Conservation (phyloP, 495 filamentous ascomycete genomes). For the Aspergillus incahuasiensis region DNA sequence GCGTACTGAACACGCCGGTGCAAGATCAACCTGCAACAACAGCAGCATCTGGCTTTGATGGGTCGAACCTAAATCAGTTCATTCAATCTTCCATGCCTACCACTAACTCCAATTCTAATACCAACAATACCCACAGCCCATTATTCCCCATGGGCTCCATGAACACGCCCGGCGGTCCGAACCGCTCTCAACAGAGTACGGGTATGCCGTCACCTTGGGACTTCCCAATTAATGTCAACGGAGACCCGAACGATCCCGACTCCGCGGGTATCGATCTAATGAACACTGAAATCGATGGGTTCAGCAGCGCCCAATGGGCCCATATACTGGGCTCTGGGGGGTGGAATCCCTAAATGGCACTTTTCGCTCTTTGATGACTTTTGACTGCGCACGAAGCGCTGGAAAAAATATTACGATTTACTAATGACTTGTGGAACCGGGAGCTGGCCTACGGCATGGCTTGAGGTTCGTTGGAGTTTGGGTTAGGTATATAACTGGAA, state of each 20-base stretch:
- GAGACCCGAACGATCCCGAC: conserved; percentile 14
- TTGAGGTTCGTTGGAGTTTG: background rate
- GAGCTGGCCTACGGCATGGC: background rate
- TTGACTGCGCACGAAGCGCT: background rate
- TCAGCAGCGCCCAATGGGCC: conserved; percentile 36
- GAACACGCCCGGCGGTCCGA: conserved; percentile 12
- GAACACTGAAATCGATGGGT: conserved; percentile 19
- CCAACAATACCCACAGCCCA: background rate
- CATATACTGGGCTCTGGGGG: conserved; percentile 22
- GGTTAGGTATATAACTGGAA: background rate
- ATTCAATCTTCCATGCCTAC: background rate
- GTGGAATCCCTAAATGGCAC: conserved; percentile 13
- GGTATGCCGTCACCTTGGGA: conserved; percentile 25
- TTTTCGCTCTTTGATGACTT: background rate
- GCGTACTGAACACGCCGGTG: background rate
- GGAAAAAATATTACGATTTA: background rate
- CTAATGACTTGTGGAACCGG: background rate
- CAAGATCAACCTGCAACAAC: background rate
- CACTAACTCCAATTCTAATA: background rate
- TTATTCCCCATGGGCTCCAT: conserved; percentile 7
- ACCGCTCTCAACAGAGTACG: background rate
- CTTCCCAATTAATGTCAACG: conserved; percentile 9
- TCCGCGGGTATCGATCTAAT: conserved; percentile 20
- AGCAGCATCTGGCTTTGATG: background rate
- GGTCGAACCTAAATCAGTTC: background rate